Conservation (phyloP, 352 stramenopile species). For the Globisporangium camurandrum region DNA sequence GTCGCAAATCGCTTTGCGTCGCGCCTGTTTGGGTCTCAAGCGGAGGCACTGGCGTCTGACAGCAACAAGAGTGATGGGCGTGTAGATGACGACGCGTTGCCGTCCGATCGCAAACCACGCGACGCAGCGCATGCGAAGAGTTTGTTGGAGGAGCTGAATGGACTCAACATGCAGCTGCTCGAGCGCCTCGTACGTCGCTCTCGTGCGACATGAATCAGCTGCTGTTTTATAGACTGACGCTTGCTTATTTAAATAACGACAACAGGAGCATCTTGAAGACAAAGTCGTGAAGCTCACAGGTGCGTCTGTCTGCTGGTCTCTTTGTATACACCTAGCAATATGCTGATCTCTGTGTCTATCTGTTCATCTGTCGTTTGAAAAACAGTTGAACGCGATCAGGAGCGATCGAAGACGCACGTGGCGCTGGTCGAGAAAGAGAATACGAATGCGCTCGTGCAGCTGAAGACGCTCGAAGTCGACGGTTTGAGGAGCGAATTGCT, state of each 20-base stretch:
- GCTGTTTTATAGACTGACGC: not conserved
- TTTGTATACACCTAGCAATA: not conserved
- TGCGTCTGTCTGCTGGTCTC: not conserved
- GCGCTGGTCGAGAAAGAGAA: conserved; percentile 65
- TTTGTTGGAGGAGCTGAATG: conserved; percentile 75
- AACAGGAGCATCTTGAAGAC: conserved; percentile 67
- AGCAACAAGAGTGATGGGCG: conserved; percentile 11
- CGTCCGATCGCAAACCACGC: too few relatives aligned
- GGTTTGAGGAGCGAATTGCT: conserved; percentile 44
- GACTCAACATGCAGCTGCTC: conserved; percentile 79
- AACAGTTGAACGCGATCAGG: conserved; percentile 66
- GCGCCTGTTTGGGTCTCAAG: conserved; percentile 58
- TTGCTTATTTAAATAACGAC: not conserved
- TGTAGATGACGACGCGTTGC: not conserved
- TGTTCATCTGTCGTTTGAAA: not conserved
- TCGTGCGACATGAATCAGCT: not conserved
- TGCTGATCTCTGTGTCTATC: not conserved
- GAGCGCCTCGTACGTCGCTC: conserved; percentile 67
- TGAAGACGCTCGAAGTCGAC: conserved; percentile 44
- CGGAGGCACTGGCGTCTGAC: not conserved
- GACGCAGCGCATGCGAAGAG: conserved; percentile 48
- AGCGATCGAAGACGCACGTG: conserved; percentile 56
- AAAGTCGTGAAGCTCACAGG: conserved; percentile 57
- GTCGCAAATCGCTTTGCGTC: conserved; percentile 53
- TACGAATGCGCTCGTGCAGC: conserved; percentile 24